Base-by-base conservation (phyloP, 106 monocot species). In the Ottelia alismoides region DNA sequence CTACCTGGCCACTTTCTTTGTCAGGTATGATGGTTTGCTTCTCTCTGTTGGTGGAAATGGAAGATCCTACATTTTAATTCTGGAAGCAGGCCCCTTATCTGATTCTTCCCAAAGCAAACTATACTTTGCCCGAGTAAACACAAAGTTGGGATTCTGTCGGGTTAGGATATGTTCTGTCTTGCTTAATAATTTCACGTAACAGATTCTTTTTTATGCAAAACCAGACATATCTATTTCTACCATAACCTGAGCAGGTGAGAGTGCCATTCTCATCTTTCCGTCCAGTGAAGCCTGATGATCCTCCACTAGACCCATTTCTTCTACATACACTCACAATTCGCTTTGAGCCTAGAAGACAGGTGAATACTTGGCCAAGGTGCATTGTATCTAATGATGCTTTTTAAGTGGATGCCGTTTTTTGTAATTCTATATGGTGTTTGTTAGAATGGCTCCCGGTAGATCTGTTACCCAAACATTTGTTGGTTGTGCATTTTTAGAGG, bases 11-110 rank as follows among this genome's bases (percentile, higher is more conserved):
- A n/a, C n/a, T n/a, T n/a, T n/a, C n/a, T n/a, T n/a, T n/a, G n/a
- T n/a, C 31, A 66, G 56, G 17, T 88, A 84, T 63, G 93, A 94
- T 57, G 88, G 93, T 43, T 64, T 94, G 52, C 60, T 94, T 66
- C 70, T 94, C 21, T 94, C 93, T 63, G 65, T 94, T 25, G 93
- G 93, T 65, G 93, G 93, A 70, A 94, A 94, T 78, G 93, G 93
- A 62, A 84, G 88, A 68, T 88, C 93, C 30, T 94, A 68, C 71
- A 66, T 94, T 70, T 47, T 94, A 21, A 84, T 94, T 72, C 84
- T 94, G 56, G 93, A 94, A 70, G 45, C 88, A 62, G 93, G 93
- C 28, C 93, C 93, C 23, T 62, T 88, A 53, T 79, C 84, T 52
- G 88, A 94, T 72, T 78, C 72, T 20, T 73, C 84, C 27, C 93